These are phyloP conservation scores for Backusella psychrophila DNA, from an alignment of 192 early-diverging fungal species.

Conservation along the genomic window DNA sequence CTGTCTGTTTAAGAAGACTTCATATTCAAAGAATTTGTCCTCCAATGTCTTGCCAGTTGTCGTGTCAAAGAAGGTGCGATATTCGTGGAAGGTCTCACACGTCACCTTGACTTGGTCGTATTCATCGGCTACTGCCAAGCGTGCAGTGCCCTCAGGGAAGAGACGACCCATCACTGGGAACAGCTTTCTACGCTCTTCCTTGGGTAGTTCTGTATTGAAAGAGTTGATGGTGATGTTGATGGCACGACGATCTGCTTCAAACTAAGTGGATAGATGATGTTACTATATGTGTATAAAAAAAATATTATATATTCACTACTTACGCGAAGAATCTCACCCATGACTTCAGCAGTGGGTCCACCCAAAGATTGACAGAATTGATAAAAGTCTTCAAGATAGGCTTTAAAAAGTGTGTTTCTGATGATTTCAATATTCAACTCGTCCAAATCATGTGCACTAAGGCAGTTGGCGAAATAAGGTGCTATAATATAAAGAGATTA, in stretches of 20 bases:
- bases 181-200: constrained; percentile 94
- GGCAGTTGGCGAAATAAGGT: constrained; percentile 95
- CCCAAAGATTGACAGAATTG: constrained; percentile 80
- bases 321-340: constrained; percentile 90
- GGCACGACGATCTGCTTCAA: constrained; percentile 97
- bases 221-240: constrained; percentile 99
- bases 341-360: constrained; percentile 85
- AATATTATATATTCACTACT: background rate
- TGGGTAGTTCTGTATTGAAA: constrained; percentile 94
- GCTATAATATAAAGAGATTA: constrained; percentile 48
- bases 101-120: constrained; percentile 88
- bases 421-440: constrained; percentile 99
- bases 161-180: constrained; percentile 90
- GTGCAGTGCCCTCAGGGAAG: constrained; percentile 87
- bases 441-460: constrained; percentile 96
- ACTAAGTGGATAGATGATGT: constrained; percentile 40
- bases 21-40: constrained; percentile 93
- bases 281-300: too few species aligned
- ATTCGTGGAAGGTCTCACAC: constrained; percentile 86
- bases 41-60: constrained; percentile 71
- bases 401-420: constrained; percentile 98
- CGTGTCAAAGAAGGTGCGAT: constrained; percentile 81
- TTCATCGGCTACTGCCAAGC: constrained; percentile 87
- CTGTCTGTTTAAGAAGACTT: constrained; percentile 91
- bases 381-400: constrained; percentile 98